Evolutionary conservation across 192 early-diverging fungal genomes (phyloP).

Genomic region (Chytriomyces confervae): DNA sequence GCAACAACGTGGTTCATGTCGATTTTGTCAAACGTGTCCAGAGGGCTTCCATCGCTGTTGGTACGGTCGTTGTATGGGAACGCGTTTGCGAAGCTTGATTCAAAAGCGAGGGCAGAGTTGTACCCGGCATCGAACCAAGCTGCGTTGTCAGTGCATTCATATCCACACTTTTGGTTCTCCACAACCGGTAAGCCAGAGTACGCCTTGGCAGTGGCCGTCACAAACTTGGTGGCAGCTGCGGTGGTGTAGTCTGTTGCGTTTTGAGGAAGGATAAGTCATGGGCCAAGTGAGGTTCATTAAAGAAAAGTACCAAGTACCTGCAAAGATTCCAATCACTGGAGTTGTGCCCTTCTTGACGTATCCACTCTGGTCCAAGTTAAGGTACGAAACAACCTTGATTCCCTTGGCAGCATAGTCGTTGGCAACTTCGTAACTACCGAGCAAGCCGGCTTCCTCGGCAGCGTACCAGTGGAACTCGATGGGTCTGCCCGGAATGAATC

Average conservation of each 20-base stretch:
- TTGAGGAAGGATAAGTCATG: not conserved
- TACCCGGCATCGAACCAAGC: not conserved
- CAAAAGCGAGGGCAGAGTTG: not conserved
- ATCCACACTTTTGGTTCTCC: slow-evolving; percentile 2
- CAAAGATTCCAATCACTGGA: slow-evolving; percentile 73
- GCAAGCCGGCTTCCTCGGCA: slow-evolving; percentile 82
- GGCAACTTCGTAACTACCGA: slow-evolving; percentile 71
- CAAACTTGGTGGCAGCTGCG: not conserved
- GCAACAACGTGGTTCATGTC: slow-evolving; percentile 18
- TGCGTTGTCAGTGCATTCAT: slow-evolving; percentile 17
- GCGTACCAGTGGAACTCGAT: slow-evolving; percentile 96
- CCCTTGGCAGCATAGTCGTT: slow-evolving; percentile 30
- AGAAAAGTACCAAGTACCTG: not conserved
- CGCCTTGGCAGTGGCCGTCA: not conserved
- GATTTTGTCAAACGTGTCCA: slow-evolving; percentile 30
- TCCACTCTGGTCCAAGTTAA: slow-evolving; percentile 65
- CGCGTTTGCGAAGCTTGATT: not conserved
- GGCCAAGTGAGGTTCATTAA: not conserved
- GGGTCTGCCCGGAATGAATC: slow-evolving; percentile 69
- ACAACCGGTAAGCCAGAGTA: not conserved
- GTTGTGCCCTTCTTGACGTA: slow-evolving; percentile 35
- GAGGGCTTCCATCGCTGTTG: slow-evolving; percentile 29
- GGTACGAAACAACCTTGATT: slow-evolving; percentile 26
- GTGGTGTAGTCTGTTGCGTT: slow-evolving; percentile 43
- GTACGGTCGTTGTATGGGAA: slow-evolving; percentile 23